phyloP scores from a whole-genome alignment of 148 eudicot species.

The Arbutus unedo region DNA sequence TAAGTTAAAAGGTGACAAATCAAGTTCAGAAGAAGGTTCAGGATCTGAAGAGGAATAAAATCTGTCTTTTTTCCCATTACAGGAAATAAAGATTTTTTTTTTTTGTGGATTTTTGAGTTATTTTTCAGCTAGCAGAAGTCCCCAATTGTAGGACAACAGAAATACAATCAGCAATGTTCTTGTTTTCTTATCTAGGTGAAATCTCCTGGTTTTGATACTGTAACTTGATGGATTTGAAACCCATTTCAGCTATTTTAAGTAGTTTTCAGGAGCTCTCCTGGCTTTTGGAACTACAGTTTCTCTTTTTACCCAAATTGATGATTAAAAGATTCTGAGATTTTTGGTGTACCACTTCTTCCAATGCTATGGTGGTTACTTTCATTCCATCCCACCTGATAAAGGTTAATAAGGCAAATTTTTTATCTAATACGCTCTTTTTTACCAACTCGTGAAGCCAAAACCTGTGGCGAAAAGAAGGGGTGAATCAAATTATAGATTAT shows the following conservation, averaged over 20 bases:
- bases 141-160: conserved; percentile 3
- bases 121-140: background rate
- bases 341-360: too few relatives aligned
- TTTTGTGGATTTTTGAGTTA: background rate
- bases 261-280: background rate
- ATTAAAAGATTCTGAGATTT: too few relatives aligned
- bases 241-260: background rate
- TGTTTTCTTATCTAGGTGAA: background rate
- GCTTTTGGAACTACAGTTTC: background rate
- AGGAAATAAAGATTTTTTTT: background rate
- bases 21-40: conserved; percentile 54
- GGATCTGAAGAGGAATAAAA: conserved; percentile 54
- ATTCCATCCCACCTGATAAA: too few relatives aligned
- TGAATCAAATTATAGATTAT: too few relatives aligned
- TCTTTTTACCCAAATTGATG: background rate
- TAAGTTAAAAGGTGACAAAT: conserved; percentile 24
- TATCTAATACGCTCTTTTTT: too few relatives aligned
- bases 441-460: too few relatives aligned
- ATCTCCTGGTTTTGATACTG: background rate
- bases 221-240: background rate
- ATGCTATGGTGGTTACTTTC: too few relatives aligned
- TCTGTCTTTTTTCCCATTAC: background rate
- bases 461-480: too few relatives aligned
- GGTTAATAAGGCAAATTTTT: too few relatives aligned
- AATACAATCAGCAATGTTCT: background rate